phyloP scores from a whole-genome alignment of 371 early-diverging fungal species.

The Lichtheimia ramosa region DNA sequence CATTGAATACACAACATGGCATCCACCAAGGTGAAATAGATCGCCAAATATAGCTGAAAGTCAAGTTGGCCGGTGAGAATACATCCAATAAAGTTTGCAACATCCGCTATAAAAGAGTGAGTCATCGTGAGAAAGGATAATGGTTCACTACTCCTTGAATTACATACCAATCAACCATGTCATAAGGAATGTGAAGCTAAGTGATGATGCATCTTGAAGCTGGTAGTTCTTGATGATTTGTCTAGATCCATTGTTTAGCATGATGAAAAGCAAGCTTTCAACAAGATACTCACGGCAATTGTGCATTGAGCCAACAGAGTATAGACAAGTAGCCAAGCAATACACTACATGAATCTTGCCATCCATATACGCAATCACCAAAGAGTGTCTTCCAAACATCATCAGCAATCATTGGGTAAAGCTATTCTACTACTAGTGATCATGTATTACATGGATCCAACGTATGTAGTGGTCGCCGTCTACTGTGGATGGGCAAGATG shows the following conservation, averaged over 20 bases:
- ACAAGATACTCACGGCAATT: constrained; percentile 68
- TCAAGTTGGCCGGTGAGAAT: constrained; percentile 68
- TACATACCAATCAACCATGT: constrained; percentile 62
- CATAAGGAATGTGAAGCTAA: constrained; percentile 57
- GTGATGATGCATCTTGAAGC: constrained; percentile 53
- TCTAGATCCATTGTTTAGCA: constrained; percentile 22
- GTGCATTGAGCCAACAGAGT: constrained; percentile 75
- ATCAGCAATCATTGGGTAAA: background rate
- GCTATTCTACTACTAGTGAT: background rate
- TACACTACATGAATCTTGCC: constrained; percentile 39
- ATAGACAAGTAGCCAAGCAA: constrained; percentile 70
- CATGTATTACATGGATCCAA: constrained; percentile 37
- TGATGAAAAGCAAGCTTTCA: background rate
- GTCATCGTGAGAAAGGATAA: background rate
- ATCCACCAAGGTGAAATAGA: constrained; percentile 42
- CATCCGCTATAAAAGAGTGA: constrained; percentile 47
- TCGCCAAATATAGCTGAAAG: constrained; percentile 59
- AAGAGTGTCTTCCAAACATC: constrained; percentile 31
- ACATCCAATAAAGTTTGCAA: constrained; percentile 70
- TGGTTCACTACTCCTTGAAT: background rate
- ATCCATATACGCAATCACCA: constrained; percentile 59
- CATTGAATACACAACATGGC: constrained; percentile 40
- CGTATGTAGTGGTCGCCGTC: constrained; percentile 21
- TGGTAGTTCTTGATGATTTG: constrained; percentile 67
- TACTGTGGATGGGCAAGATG: constrained; percentile 8